A percentile compares a stretch with the other conserved stretches of the same genome.
phyloP scores from a whole-genome alignment of 352 stramenopile genomes.

The Pythium monospermum region DNA sequence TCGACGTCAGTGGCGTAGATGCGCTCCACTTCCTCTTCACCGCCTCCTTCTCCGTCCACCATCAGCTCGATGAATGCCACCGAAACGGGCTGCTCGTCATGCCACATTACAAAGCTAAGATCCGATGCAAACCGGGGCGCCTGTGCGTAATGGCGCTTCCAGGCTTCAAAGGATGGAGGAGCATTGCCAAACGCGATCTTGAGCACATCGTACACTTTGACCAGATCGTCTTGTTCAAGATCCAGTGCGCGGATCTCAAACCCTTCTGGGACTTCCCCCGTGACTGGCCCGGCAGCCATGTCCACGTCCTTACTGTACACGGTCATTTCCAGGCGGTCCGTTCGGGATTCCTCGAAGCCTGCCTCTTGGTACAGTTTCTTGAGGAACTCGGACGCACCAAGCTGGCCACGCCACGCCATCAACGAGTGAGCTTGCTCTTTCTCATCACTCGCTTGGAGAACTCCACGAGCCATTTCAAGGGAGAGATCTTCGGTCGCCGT shows the following conservation, averaged over 20 bases:
- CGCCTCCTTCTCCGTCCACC: conserved; percentile 8
- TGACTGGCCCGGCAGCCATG: no score
- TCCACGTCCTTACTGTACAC: neutral
- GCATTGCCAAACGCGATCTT: conserved; percentile 10
- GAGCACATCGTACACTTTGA: conserved; percentile 10
- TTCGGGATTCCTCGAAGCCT: neutral
- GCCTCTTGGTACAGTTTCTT: neutral
- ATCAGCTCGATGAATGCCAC: conserved; percentile 1
- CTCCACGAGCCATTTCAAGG: neutral
- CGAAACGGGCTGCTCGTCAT: neutral
- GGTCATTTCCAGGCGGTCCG: conserved; percentile 9
- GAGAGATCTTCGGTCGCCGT: conserved; percentile 8
- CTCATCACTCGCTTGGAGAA: neutral
- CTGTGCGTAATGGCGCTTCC: conserved; percentile 18
- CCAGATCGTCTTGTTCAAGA: neutral
- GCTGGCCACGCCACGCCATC: conserved; percentile 7
- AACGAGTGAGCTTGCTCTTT: neutral
- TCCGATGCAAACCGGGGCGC: conserved; percentile 15
- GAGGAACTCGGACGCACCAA: neutral
- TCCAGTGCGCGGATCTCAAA: conserved; percentile 1
- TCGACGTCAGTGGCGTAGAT: neutral
- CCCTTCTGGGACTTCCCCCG: neutral
- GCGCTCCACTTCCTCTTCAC: neutral
- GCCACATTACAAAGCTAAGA: conserved; percentile 15
- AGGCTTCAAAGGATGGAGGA: conserved; percentile 6